Percentiles rank a stretch among this genome's conserved stretches.
Evolutionary conservation across 73 alveolate species (phyloP).

Genomic region (Urostyla sp.): DNA sequence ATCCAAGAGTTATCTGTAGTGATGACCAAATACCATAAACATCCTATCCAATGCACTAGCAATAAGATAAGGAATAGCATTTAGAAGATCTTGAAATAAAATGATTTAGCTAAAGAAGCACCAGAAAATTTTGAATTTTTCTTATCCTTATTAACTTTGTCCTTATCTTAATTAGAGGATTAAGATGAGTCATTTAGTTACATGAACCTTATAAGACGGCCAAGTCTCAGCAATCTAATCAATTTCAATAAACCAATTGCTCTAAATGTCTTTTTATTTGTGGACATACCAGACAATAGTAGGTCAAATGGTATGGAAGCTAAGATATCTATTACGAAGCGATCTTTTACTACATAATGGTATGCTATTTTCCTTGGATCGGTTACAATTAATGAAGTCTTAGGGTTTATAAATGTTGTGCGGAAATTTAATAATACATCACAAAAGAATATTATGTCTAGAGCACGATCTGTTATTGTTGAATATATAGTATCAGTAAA

Average conservation of each 20-base stretch:
- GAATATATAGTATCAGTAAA: background rate
- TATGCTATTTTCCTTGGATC: slow-evolving; percentile 35
- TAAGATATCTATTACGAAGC: slow-evolving; percentile 53
- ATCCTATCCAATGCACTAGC: slow-evolving; percentile 63
- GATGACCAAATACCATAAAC: slow-evolving; percentile 62
- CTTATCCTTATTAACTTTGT: too few relatives aligned
- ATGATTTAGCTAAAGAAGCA: slow-evolving; percentile 42
- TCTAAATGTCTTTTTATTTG: slow-evolving; percentile 3
- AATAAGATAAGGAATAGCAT: slow-evolving; percentile 47
- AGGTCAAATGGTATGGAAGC: slow-evolving; percentile 63
- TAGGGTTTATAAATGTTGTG: slow-evolving; percentile 53
- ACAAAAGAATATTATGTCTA: slow-evolving; percentile 18
- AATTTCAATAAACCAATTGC: slow-evolving; percentile 62
- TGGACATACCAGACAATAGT: background rate
- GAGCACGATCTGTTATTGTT: background rate
- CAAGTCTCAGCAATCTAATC: slow-evolving; percentile 65
- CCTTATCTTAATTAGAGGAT: too few relatives aligned
- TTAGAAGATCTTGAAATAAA: slow-evolving; percentile 48
- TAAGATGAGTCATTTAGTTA: slow-evolving; percentile 58
- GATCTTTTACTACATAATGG: slow-evolving; percentile 18
- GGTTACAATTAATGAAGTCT: slow-evolving; percentile 58
- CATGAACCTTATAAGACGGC: slow-evolving; percentile 54
- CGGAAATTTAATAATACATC: slow-evolving; percentile 61
- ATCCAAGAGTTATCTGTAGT: slow-evolving; percentile 64
- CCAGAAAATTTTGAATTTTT: too few relatives aligned